These are phyloP conservation scores for Aspergillus conjunctus DNA, from an alignment of 495 filamentous ascomycete species.

Conservation along the genomic window DNA sequence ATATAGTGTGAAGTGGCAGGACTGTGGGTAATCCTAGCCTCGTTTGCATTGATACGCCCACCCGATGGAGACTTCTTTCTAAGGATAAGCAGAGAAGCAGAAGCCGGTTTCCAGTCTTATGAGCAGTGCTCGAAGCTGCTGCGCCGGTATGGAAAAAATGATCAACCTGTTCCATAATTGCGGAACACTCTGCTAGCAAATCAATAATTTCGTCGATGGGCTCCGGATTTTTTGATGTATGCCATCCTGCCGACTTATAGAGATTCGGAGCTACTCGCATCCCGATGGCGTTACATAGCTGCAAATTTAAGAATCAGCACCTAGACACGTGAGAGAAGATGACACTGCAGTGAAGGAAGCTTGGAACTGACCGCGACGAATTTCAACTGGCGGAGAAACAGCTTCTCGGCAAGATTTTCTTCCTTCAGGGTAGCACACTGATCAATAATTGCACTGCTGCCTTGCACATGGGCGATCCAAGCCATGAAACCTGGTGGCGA, in stretches of 20 bases:
- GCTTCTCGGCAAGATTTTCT: constrained; percentile 17
- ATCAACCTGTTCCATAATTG: constrained; percentile 27
- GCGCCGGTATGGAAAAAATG: constrained; percentile 10
- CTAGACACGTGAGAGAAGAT: neutral
- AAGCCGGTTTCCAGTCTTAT: constrained; percentile 16
- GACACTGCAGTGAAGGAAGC: neutral
- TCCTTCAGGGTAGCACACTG: constrained; percentile 17
- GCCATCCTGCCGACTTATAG: constrained; percentile 16
- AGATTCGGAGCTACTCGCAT: constrained; percentile 24
- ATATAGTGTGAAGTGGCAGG: constrained; percentile 6
- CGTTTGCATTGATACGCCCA: constrained; percentile 23
- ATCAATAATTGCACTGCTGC: constrained; percentile 27
- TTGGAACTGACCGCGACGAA: constrained; percentile 27
- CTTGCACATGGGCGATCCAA: constrained; percentile 33
- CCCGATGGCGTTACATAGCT: constrained; percentile 27
- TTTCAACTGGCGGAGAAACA: constrained; percentile 31
- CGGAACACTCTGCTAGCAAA: constrained; percentile 23
- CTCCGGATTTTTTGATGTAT: constrained; percentile 8
- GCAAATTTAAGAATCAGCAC: constrained; percentile 4
- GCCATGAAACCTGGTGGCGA: constrained; percentile 28
- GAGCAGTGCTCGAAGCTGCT: neutral
- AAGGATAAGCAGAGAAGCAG: constrained; percentile 19
- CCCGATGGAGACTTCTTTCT: constrained; percentile 22
- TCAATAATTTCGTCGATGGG: constrained; percentile 29
- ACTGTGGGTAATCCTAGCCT: constrained; percentile 21